phyloP scores from a whole-genome alignment of 768 basidiomycete genomes.

The Neoboletus subvelutipes region DNA sequence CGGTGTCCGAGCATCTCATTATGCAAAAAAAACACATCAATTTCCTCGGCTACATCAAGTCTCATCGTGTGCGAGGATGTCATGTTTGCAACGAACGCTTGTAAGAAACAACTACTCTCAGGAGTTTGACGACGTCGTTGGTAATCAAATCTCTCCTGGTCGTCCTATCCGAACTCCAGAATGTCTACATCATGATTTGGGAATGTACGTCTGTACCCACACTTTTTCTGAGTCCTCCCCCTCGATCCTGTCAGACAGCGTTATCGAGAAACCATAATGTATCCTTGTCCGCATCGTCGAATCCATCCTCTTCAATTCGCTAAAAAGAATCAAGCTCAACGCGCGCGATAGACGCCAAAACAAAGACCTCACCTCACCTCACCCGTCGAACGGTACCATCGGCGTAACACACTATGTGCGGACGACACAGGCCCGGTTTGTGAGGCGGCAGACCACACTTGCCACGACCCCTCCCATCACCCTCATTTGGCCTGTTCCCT shows the following conservation, averaged over 20 bases:
- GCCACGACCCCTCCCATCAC: not conserved
- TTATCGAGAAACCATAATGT: not conserved
- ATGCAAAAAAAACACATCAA: not conserved
- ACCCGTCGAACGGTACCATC: not conserved
- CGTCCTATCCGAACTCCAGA: not conserved
- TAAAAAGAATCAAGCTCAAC: not conserved
- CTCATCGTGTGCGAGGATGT: not conserved
- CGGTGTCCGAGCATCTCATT: not conserved
- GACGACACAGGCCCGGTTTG: not conserved
- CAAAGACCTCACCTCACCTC: not conserved
- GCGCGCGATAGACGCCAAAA: not conserved
- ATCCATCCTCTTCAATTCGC: not conserved
- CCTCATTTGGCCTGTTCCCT: not conserved
- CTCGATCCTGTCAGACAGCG: not conserved
- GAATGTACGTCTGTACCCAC: not conserved
- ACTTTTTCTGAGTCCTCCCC: not conserved
- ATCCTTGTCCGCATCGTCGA: not conserved
- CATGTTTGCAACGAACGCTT: no score
- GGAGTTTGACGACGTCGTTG: not conserved
- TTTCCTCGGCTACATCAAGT: not conserved
- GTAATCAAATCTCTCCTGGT: not conserved
- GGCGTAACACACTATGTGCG: not conserved
- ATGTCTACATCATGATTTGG: not conserved
- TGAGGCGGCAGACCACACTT: not conserved
- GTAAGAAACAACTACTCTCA: not conserved